Conservation (phyloP, 2,329 filamentous ascomycete genomes). For the Sporothrix mexicana region DNA sequence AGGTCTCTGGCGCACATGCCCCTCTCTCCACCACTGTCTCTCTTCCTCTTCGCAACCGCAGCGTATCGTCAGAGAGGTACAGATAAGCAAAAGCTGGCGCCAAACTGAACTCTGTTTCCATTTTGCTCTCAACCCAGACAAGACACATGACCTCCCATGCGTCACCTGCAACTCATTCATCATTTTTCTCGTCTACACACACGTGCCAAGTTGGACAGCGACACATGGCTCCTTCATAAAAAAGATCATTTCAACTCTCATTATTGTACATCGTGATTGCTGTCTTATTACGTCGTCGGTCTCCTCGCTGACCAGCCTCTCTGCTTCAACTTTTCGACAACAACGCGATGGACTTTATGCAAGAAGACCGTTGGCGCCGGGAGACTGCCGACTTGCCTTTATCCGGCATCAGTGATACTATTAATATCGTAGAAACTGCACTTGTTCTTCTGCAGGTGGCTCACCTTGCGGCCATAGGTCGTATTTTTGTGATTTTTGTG, state of each 20-base stretch:
- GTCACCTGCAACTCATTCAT: not conserved
- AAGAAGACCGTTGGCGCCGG: too few species aligned
- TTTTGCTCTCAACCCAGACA: too few species aligned
- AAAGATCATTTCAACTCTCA: not conserved
- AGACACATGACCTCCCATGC: constrained; percentile 4
- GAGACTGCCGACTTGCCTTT: too few species aligned
- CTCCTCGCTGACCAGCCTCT: not conserved
- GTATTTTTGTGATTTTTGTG: not conserved
- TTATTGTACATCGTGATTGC: not conserved
- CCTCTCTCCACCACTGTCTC: not conserved
- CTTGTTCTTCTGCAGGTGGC: not conserved
- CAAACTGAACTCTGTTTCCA: not conserved
- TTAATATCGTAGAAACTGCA: too few species aligned
- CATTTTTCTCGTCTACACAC: not conserved
- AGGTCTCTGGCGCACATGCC: not conserved
- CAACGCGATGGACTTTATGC: not conserved
- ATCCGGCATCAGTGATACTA: too few species aligned
- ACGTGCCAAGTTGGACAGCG: not conserved
- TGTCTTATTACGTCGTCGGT: not conserved
- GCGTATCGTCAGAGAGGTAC: not conserved
- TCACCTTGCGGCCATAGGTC: not conserved
- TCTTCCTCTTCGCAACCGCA: not conserved
- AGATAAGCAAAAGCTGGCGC: not conserved
- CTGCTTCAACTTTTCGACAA: not conserved
- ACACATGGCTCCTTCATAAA: not conserved